Percentiles rank a stretch among this genome's conserved stretches.
phyloP scores from a whole-genome alignment of 1,284 basidiomycete genomes.

The Trametes hirsuta region DNA sequence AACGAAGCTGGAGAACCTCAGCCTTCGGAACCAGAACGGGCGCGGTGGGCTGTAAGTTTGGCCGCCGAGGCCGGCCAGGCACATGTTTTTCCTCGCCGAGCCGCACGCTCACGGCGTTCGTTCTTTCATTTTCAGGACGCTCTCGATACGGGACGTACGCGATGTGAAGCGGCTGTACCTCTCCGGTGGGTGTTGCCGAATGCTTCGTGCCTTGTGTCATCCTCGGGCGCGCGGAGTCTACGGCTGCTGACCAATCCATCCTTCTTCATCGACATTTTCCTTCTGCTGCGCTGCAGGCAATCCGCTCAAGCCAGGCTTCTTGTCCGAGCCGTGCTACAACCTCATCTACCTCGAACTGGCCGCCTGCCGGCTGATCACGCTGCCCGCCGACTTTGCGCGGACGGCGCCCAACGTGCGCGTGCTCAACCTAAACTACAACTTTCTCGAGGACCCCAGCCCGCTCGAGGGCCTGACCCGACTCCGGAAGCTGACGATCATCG shows the following conservation, averaged over 20 bases:
- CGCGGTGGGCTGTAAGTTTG: conserved; percentile 65
- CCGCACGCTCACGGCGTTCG: background rate
- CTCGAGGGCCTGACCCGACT: conserved; percentile 77
- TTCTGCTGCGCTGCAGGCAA: conserved; percentile 42
- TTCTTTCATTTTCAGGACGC: conserved; percentile 23
- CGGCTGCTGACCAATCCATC: conserved; percentile 24
- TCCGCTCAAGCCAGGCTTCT: conserved; percentile 47
- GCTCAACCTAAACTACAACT: conserved; percentile 96
- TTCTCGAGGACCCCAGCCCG: conserved; percentile 71
- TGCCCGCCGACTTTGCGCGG: conserved; percentile 70
- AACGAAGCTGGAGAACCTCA: conserved; percentile 85
- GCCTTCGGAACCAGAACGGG: conserved; percentile 86
- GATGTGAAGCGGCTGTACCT: conserved; percentile 94
- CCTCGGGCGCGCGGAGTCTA: conserved; percentile 4
- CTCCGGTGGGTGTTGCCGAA: conserved; percentile 65
- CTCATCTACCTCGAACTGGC: conserved; percentile 93
- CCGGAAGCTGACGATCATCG: conserved; percentile 84
- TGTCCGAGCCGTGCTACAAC: conserved; percentile 78
- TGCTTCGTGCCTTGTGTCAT: conserved; percentile 1
- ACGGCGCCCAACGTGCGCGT: conserved; percentile 88
- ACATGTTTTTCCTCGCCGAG: conserved; percentile 7
- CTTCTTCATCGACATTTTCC: conserved; percentile 8
- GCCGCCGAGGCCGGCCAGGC: conserved; percentile 2
- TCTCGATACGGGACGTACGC: conserved; percentile 76
- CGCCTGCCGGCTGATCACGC: conserved; percentile 79